Evolutionary conservation across 2,329 filamentous ascomycete genomes (phyloP).

Genomic region (Calcarisporium arbuscula): DNA sequence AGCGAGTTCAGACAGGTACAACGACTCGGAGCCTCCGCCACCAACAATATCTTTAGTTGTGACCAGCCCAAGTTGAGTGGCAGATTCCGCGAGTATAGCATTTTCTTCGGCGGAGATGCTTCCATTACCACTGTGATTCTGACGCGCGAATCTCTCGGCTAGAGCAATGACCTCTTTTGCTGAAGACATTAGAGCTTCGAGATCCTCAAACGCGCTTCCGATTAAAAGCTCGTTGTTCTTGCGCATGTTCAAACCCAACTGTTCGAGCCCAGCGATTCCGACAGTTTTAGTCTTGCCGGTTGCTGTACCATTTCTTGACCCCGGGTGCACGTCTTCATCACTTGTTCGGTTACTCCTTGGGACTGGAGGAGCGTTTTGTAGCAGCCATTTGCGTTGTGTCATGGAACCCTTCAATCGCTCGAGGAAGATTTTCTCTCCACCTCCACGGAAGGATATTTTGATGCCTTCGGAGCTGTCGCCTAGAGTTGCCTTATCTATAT

Average conservation of each 20-base stretch:
- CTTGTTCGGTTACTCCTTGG: constrained; percentile 51
- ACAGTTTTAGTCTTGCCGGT: constrained; percentile 52
- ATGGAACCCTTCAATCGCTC: constrained; percentile 83
- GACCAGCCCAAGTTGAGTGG: constrained; percentile 75
- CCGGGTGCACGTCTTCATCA: constrained; percentile 28
- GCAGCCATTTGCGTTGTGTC: constrained; percentile 90
- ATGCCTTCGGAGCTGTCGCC: constrained; percentile 64
- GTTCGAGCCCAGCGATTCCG: constrained; percentile 88
- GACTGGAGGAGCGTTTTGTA: constrained; percentile 82
- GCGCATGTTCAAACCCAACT: constrained; percentile 73
- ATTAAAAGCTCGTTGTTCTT: constrained; percentile 93
- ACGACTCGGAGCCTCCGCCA: constrained; percentile 65
- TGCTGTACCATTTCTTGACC: constrained; percentile 16
- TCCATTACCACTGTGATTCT: constrained; percentile 52
- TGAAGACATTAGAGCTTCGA: constrained; percentile 94
- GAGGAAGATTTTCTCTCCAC: constrained; percentile 84
- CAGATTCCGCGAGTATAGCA: constrained; percentile 70
- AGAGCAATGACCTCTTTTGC: constrained; percentile 94
- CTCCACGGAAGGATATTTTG: constrained; percentile 85
- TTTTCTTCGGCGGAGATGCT: constrained; percentile 63
- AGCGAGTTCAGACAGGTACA: constrained; percentile 84
- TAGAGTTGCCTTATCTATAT: constrained; percentile 19
- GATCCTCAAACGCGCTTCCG: constrained; percentile 88
- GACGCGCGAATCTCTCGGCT: constrained; percentile 77
- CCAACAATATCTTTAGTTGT: constrained; percentile 92